phyloP scores from a whole-genome alignment of 2,329 filamentous ascomycete genomes.

The Aspergillus arachidicola region DNA sequence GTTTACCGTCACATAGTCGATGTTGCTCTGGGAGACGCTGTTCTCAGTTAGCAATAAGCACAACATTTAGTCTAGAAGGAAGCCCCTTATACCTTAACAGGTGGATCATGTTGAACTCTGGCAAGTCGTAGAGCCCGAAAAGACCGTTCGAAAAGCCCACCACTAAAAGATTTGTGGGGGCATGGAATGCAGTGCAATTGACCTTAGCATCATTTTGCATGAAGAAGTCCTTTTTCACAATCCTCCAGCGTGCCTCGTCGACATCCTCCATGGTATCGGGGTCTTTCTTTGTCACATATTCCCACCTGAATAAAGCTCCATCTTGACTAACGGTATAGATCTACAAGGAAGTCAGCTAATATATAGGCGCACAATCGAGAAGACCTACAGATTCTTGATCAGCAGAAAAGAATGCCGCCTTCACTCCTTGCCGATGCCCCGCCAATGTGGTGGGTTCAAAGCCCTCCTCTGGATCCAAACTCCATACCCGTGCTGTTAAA shows the following conservation, averaged over 20 bases:
- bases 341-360: conserved; percentile 27
- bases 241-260: conserved; percentile 81
- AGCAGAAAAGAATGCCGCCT: conserved; percentile 95
- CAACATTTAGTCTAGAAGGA: background rate
- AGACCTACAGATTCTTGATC: conserved; percentile 74
- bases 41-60: conserved; percentile 30
- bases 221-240: conserved; percentile 89
- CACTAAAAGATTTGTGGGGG: conserved; percentile 86
- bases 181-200: conserved; percentile 87
- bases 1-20: conserved; percentile 93
- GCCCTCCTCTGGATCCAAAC: conserved; percentile 79
- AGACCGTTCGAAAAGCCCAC: conserved; percentile 93
- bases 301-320: conserved; percentile 94
- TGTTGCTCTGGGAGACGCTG: conserved; percentile 95
- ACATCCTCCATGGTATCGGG: conserved; percentile 63
- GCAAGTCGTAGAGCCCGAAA: conserved; percentile 93
- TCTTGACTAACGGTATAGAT: conserved; percentile 98
- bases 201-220: conserved; percentile 87
- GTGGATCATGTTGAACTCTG: conserved; percentile 94
- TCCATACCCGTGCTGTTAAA: conserved; percentile 93
- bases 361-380: background rate
- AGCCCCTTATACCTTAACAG: conserved; percentile 58
- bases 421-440: conserved; percentile 85
- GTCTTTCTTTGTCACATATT: conserved; percentile 69
- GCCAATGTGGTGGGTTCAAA: conserved; percentile 88